Conservation (phyloP, 768 basidiomycete species). For the Fistulinella prunicolor region DNA sequence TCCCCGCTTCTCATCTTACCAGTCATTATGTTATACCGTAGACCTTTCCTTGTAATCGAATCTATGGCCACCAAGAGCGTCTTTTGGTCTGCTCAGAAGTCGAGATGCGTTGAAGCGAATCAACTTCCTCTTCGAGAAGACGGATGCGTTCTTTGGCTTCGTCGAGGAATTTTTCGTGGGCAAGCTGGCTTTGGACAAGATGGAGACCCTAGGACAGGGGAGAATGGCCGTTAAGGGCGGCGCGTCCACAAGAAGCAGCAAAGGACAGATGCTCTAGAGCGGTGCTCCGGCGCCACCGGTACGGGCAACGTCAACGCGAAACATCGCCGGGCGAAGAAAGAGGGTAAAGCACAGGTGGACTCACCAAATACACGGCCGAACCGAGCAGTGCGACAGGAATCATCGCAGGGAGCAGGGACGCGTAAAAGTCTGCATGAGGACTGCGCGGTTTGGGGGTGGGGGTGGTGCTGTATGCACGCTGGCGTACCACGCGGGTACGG, state of each 20-base stretch:
- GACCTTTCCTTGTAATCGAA: conserved; percentile 1
- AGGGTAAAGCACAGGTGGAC: conserved; percentile 17
- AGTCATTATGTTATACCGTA: conserved; percentile 17
- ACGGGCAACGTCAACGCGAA: neutral
- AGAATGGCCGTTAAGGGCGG: conserved; percentile 14
- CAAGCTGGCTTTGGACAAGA: conserved; percentile 56
- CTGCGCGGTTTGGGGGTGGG: conserved; percentile 30
- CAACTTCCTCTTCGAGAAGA: conserved; percentile 59
- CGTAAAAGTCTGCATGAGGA: conserved; percentile 65
- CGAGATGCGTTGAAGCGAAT: conserved; percentile 27
- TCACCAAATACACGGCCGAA: conserved; percentile 74
- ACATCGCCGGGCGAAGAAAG: neutral
- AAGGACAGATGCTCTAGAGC: conserved; percentile 1
- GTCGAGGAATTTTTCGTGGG: conserved; percentile 69
- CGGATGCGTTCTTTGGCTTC: conserved; percentile 54
- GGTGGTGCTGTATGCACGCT: conserved; percentile 8
- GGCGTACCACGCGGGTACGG: neutral
- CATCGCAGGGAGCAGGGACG: conserved; percentile 70
- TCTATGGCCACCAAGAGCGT: conserved; percentile 25
- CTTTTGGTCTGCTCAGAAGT: neutral
- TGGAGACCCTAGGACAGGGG: conserved; percentile 54
- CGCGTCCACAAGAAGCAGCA: neutral
- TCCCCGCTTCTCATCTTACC: too few species aligned
- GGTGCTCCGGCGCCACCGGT: conserved; percentile 12
- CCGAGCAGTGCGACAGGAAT: conserved; percentile 75